These are phyloP conservation scores for Trapa incisa DNA, from an alignment of 345 rosid species.

Conservation along the genomic window DNA sequence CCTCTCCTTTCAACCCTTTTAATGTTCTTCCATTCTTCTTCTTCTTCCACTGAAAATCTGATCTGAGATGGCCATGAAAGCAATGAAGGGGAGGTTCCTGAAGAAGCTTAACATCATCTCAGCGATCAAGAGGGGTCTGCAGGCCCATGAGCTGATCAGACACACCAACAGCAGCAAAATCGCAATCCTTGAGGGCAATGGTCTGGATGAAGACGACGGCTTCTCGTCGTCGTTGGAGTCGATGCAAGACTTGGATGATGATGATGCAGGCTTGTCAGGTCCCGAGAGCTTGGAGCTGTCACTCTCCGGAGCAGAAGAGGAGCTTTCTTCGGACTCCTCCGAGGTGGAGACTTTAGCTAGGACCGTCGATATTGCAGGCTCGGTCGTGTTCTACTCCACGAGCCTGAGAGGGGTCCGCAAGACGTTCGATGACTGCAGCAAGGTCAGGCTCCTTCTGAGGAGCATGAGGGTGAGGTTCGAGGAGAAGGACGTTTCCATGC, in stretches of 20 bases:
- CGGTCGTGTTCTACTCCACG: constrained; percentile 68
- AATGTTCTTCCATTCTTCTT: background rate
- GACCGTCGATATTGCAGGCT: background rate
- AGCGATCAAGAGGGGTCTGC: constrained; percentile 31
- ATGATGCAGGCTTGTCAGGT: background rate
- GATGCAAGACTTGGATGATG: constrained; percentile 3
- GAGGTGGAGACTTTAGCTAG: too few species aligned
- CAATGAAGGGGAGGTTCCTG: constrained; percentile 51
- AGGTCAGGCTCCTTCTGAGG: constrained; percentile 44
- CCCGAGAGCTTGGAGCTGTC: constrained; percentile 8
- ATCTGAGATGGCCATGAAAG: constrained; percentile 31
- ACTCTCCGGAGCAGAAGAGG: constrained; percentile 4
- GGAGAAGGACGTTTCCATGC: constrained; percentile 76
- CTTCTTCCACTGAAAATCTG: background rate
- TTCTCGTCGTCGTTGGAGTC: constrained; percentile 7
- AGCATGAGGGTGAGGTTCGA: constrained; percentile 39
- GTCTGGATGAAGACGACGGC: constrained; percentile 3
- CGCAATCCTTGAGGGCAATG: constrained; percentile 11
- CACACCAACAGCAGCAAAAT: too few species aligned
- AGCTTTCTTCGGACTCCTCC: background rate
- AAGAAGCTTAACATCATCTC: constrained; percentile 50
- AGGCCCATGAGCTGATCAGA: constrained; percentile 18
- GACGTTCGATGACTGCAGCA: constrained; percentile 67
- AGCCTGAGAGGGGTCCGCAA: constrained; percentile 66
- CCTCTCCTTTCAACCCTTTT: background rate